Percentiles rank a stretch among this genome's conserved stretches.
Evolutionary conservation across 23 red algal genomes (phyloP).

Genomic region (Cyanidioschyzon merolae): DNA sequence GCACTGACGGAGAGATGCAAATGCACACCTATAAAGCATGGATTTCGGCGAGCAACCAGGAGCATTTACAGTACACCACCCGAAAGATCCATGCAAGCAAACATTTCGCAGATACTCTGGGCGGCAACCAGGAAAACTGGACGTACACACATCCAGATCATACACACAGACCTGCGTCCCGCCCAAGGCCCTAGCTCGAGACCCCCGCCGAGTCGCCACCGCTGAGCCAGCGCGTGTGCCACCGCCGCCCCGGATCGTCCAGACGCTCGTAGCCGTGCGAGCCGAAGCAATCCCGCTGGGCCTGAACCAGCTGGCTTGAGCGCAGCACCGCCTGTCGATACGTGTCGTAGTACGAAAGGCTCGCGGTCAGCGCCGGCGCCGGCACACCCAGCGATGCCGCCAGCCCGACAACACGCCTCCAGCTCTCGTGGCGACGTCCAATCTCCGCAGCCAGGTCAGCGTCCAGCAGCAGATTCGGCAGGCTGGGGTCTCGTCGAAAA

Average conservation of each 20-base stretch:
- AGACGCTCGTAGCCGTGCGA: constrained; percentile 56
- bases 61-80: too few relatives aligned
- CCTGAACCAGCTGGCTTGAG: constrained; percentile 77
- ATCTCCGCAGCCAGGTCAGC: constrained; percentile 65
- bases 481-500: constrained; percentile 47
- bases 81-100: too few relatives aligned
- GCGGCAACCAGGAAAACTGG: too few relatives aligned
- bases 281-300: constrained; percentile 67
- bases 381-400: constrained; percentile 57
- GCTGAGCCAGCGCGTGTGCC: constrained; percentile 76
- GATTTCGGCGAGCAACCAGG: too few relatives aligned
- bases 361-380: constrained; percentile 48
- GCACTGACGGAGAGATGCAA: too few relatives aligned
- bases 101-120: too few relatives aligned
- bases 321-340: constrained; percentile 58
- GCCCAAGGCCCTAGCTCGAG: not conserved
- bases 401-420: constrained; percentile 44
- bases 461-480: constrained; percentile 66
- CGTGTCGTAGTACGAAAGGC: constrained; percentile 85
- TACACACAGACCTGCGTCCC: too few relatives aligned
- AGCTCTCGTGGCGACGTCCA: constrained; percentile 42
- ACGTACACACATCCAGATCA: too few relatives aligned
- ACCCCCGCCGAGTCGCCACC: constrained; percentile 9
- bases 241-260: constrained; percentile 36
- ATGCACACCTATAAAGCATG: too few relatives aligned